Evolutionary conservation across 2,329 filamentous ascomycete species (phyloP), one percentile per base, ranked within the genome.

Genomic region (Cucurbitaria berberidis): DNA sequence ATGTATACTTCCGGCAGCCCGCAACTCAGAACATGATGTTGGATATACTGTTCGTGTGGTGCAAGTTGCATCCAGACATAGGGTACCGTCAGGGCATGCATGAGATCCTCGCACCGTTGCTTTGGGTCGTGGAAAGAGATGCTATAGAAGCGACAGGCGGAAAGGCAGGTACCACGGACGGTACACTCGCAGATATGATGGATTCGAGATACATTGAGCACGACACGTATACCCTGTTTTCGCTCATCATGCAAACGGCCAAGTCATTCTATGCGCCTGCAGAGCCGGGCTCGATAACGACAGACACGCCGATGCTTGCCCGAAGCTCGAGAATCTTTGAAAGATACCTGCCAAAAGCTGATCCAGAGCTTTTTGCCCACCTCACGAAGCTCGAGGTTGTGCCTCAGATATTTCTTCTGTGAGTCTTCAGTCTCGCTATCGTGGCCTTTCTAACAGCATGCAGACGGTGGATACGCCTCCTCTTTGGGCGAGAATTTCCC

Each of bases 1-100:
- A 95, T 67, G 84, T 86, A 41, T 96, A 93, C 72, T 99, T 98
- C 68, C 91, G 93, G 51, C 85, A 93, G 63, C 84, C 88, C 11
- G 78, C 82, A 13, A 90, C 90, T 1, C 95, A 98, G 73, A 82
- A 81, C 36, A 89, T 91, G 75, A 87, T 99, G 65, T 78, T 96
- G 27, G 90, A 99, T 69, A 87, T 97, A 27, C 81, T 99, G 29
- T 99, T 98, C 75, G 84, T 99, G 61, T 98, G 93, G 77, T 95
- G 92, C 78, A 98, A 96, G 75, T 83, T 96, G 47, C 91, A 98
- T 68, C 91, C 91, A 1, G 86, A 89, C 62, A 83, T 91, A 48
- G 91, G 91, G 15, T 99, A 99, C 72, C 86, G 95, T n/a, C 95
- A 99, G 77, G 95, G 95, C 10, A 99, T 99, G 93, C 95, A 99